Evolutionary conservation across 2,329 filamentous ascomycete genomes (phyloP).

Genomic region (Aspergillus glaucus): DNA sequence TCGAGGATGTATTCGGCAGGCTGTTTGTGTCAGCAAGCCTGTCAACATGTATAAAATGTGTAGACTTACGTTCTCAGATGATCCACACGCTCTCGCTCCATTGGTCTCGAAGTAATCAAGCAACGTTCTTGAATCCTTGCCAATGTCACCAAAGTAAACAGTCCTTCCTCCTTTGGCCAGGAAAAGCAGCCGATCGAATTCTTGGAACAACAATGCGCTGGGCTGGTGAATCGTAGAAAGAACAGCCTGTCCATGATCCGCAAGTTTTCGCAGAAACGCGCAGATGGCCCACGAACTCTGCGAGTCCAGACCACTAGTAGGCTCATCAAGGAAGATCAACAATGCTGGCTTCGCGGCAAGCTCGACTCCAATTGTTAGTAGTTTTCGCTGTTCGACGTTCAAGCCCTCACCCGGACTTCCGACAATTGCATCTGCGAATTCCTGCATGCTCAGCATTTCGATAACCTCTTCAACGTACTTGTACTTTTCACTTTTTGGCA

Average conservation of each 20-base stretch:
- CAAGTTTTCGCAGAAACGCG: slow-evolving; percentile 78
- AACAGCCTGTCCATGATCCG: slow-evolving; percentile 79
- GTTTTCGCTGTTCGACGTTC: slow-evolving; percentile 57
- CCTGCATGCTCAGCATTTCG: slow-evolving; percentile 78
- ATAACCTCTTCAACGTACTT: slow-evolving; percentile 77
- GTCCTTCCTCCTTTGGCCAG: slow-evolving; percentile 58
- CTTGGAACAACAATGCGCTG: slow-evolving; percentile 85
- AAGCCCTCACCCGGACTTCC: slow-evolving; percentile 74
- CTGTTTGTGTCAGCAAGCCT: slow-evolving; percentile 14
- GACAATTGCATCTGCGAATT: slow-evolving; percentile 80
- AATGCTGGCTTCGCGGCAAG: slow-evolving; percentile 82
- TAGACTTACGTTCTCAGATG: slow-evolving; percentile 50
- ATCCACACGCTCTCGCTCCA: slow-evolving; percentile 54
- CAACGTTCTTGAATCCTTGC: slow-evolving; percentile 50
- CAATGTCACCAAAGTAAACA: slow-evolving; percentile 62
- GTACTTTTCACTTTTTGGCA: slow-evolving; percentile 67
- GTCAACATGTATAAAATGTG: not conserved
- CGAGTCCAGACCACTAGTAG: slow-evolving; percentile 82
- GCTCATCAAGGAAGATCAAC: slow-evolving; percentile 85
- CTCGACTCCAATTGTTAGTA: slow-evolving; percentile 86
- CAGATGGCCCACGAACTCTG: slow-evolving; percentile 88
- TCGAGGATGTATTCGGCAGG: slow-evolving; percentile 69
- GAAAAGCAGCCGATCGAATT: slow-evolving; percentile 61
- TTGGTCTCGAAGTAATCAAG: slow-evolving; percentile 58
- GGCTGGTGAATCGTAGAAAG: slow-evolving; percentile 93